These are phyloP conservation scores for Hanseniaspora mollemarum DNA, from an alignment of 805 yeast genomes.

Conservation along the genomic window DNA sequence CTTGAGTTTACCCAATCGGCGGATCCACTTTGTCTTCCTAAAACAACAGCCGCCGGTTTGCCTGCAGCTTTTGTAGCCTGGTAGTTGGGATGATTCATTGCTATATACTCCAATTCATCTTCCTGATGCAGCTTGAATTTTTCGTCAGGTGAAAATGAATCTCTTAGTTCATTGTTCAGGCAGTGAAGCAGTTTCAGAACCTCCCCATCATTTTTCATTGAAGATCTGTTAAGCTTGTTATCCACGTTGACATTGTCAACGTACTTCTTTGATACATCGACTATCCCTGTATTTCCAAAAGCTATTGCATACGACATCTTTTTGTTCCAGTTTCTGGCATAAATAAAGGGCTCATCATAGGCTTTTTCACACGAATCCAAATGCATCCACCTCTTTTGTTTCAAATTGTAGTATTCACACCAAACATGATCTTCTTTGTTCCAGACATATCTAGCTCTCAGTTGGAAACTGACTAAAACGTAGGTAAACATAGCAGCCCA, in stretches of 20 bases:
- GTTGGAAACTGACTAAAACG: constrained; percentile 53
- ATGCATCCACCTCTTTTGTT: constrained; percentile 67
- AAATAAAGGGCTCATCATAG: constrained; percentile 67
- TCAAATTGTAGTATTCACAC: constrained; percentile 72
- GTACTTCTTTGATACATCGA: constrained; percentile 63
- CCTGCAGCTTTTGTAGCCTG: background rate
- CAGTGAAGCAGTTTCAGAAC: constrained; percentile 25
- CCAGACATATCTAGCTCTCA: constrained; percentile 65
- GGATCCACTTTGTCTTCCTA: constrained; percentile 60
- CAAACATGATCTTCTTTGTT: constrained; percentile 91
- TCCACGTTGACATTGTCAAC: constrained; percentile 33
- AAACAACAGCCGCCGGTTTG: constrained; percentile 11
- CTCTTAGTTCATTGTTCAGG: constrained; percentile 29
- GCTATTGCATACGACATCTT: constrained; percentile 82
- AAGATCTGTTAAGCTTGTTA: constrained; percentile 38
- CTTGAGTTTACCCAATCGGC: constrained; percentile 63
- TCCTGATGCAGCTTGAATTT: constrained; percentile 19
- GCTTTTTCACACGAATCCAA: constrained; percentile 80
- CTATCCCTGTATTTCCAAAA: constrained; percentile 46
- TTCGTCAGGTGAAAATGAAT: constrained; percentile 16
- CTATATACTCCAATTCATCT: constrained; percentile 30
- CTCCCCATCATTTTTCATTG: constrained; percentile 32
- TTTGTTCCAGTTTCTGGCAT: constrained; percentile 83
- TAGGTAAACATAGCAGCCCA: constrained; percentile 81
- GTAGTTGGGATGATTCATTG: constrained; percentile 20